These are phyloP conservation scores for Cryptococcus deneoformans DNA, from an alignment of 1,284 basidiomycete species.

Conservation along the genomic window DNA sequence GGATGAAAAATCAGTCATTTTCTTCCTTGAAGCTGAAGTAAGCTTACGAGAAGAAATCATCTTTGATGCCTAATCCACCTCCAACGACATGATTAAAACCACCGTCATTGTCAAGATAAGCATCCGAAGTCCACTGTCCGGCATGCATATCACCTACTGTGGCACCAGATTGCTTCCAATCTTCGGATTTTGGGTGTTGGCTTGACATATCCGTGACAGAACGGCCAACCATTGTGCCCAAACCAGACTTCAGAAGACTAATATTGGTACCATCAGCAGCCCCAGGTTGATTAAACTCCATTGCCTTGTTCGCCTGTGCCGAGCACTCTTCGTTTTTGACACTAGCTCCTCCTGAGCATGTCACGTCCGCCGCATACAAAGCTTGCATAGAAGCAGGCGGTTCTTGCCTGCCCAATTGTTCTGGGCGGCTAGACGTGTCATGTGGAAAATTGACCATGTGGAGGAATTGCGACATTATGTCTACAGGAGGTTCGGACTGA, in stretches of 20 bases:
- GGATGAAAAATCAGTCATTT: background rate
- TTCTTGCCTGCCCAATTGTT: background rate
- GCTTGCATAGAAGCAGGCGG: background rate
- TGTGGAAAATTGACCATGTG: background rate
- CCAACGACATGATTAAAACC: conserved; percentile 15
- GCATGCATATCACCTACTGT: background rate
- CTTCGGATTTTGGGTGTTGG: background rate
- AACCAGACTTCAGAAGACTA: background rate
- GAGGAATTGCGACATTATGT: conserved; percentile 2
- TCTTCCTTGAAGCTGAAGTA: background rate
- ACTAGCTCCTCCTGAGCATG: background rate
- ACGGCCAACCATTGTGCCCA: background rate
- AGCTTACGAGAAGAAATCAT: conserved; percentile 29
- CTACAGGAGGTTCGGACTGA: background rate
- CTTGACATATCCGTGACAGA: background rate
- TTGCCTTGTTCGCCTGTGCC: background rate
- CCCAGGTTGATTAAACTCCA: background rate
- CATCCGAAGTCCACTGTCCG: background rate
- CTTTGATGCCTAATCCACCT: conserved; percentile 18
- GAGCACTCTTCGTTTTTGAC: background rate
- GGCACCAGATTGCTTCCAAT: background rate
- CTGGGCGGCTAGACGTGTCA: background rate
- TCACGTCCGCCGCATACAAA: background rate
- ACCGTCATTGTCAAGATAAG: conserved; percentile 1
- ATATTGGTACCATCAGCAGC: background rate